Evolutionary conservation across 2,329 filamentous ascomycete species (phyloP), one percentile per base, ranked within the genome.

Genomic region (Aspergillus ochraceoroseus): DNA sequence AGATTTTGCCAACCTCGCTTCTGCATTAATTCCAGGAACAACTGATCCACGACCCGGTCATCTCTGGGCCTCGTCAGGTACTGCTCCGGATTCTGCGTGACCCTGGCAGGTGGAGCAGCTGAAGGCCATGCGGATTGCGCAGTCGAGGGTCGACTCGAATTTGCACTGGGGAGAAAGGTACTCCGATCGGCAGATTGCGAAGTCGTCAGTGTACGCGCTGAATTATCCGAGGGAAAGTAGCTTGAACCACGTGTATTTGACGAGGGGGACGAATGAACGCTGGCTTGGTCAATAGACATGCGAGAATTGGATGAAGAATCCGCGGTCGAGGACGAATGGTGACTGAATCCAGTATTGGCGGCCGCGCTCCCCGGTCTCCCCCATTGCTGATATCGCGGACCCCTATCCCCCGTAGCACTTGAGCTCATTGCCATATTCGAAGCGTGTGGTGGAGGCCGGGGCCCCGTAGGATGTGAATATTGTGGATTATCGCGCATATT

Each of bases 1-100:
- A 98, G 72, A 65, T 94, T 94, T 69, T 95, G 92, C 87, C 89
- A 96, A 51, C 90, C 92, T 68, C 92, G 80, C 69, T 95, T 95
- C 59, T 94, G 86, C 92, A 98, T 96, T 51, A 98, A 71, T 37
- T 87, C 83, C 57, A 89, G 74, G 59, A 96, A 96, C 72, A 95
- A 86, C 58, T 89, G 82, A 61, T 96, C 87, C 31, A 95, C 85
- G 9, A 94, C 70, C 44, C 81, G 78, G 58, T 94, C 87, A 48
- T 68, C 65, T 43, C 63, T 58, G 8, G 65, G 65, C 14, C 64
- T 58, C 31, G 57, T 69, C 71, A 71, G 52, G 53, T 64, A 59
- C 48, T 63, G 55, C 49, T 55, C 59, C 46, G 58, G 61, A 22
- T 49, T 56, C 54, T 52, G 12, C 33, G 53, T 19, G 39, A 61